phyloP scores from a whole-genome alignment of 225 moss, liverwort and hornwort species.

The Antitrichia curtipendula region DNA sequence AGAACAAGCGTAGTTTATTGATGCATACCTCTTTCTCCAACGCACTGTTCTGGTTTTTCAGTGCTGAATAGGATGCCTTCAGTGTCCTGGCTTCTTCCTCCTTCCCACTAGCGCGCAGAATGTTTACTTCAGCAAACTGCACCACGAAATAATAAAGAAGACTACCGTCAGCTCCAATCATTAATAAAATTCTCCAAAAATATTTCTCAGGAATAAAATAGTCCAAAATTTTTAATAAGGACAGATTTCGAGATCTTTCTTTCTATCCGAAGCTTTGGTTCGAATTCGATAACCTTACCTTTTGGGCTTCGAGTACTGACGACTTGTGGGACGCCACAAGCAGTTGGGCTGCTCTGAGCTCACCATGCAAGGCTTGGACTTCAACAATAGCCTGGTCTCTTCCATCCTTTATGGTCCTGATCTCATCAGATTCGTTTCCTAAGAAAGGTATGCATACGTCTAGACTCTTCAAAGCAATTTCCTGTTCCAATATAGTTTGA shows the following conservation, averaged over 20 bases:
- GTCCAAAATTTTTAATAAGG: no score
- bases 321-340: conserved; percentile 23
- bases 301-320: conserved; percentile 35
- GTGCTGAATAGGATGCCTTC: conserved; percentile 2
- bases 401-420: neutral
- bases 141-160: neutral
- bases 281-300: neutral
- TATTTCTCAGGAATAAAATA: no score
- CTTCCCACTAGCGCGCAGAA: conserved; percentile 35
- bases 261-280: neutral
- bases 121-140: conserved; percentile 45
- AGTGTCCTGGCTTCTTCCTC: conserved; percentile 35
- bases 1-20: neutral
- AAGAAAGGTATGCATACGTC: neutral
- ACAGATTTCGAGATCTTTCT: neutral
- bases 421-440: neutral
- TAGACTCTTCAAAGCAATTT: neutral
- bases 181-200: neutral
- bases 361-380: conserved; percentile 17
- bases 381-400: conserved; percentile 19
- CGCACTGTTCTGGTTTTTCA: conserved; percentile 6
- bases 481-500: neutral
- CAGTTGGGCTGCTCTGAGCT: conserved; percentile 20
- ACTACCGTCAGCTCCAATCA: neutral
- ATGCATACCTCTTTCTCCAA: conserved; percentile 28